Base-by-base conservation (phyloP, 768 basidiomycete species). In the Phylloporus sp. region DNA sequence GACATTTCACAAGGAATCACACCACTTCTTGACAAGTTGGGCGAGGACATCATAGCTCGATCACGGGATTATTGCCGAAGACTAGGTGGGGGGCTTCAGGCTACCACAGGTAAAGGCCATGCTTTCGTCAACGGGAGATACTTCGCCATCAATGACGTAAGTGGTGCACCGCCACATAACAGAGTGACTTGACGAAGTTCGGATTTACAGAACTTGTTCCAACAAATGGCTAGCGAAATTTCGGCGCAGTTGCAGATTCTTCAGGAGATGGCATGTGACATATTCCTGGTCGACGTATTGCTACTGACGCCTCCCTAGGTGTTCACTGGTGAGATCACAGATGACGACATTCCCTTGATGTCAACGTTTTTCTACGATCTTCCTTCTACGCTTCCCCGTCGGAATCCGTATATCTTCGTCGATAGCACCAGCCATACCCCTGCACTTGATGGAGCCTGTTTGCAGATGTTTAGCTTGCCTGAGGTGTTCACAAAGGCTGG, bases 51-150 rank as follows among this genome's bases (percentile, higher is more conserved):
- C 15, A 44, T 82, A 3, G 69, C 76, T 11, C 74, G 71, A 41
- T 72, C 79, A 1, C 60, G 64, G n/a, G 57, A 54, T 2, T 94
- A 91, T 54, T 60, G 71, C 6, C 70, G 71, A 35, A 73, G 92
- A 13, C 62, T 94, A 18, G 79, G 77, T 9, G 70, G 79, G 3
- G 72, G 70, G 1, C 42, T 69, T 15, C 48, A 36, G 6, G 62
- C 62, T 2, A 47, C 62, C 9, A 61, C 70, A 2, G 56, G 70
- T 1, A 63, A 64, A 3, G 93, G 91, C 1, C 82, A 88, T 53
- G 81, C 75, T 4, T 95, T 97, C 64, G 72, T 95, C 59, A 95
- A 97, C 57, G 94, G 94, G n/a, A 91, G 84, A 58, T 77, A 86
- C 62, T 73, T 81, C 42, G 65, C 76, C 11, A 63, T 90, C 38